These are phyloP conservation scores for Miamiensis avidus DNA, from an alignment of 169 alveolate genomes.

Conservation along the genomic window DNA sequence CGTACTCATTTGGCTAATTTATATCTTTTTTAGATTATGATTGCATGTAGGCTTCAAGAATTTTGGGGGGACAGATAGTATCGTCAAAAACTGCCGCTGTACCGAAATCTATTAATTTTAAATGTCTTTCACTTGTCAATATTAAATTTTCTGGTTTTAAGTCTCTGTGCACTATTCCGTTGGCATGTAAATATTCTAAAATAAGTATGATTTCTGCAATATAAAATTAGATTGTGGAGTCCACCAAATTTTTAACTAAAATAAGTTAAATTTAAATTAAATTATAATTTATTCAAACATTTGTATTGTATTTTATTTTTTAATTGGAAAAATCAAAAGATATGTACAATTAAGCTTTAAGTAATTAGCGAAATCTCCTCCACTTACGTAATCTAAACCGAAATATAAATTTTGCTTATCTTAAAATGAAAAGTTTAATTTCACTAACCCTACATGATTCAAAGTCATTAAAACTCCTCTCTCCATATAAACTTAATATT, in stretches of 20 bases:
- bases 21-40: not conserved
- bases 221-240: slow-evolving; percentile 62
- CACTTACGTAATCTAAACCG: slow-evolving; percentile 53
- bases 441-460: slow-evolving; percentile 39
- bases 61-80: not conserved
- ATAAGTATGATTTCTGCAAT: slow-evolving; percentile 69
- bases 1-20: not conserved
- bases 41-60: not conserved
- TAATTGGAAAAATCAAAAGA: not conserved
- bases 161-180: slow-evolving; percentile 55
- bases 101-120: slow-evolving; percentile 55
- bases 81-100: slow-evolving; percentile 9
- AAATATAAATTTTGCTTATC: slow-evolving; percentile 48
- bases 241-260: slow-evolving; percentile 32
- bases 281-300: not conserved
- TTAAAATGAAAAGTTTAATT: slow-evolving; percentile 47
- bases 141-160: slow-evolving; percentile 53
- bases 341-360: slow-evolving; percentile 25
- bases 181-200: slow-evolving; percentile 71
- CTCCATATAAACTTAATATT: slow-evolving; percentile 38
- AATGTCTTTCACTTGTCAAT: slow-evolving; percentile 36
- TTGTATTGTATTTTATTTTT: not conserved
- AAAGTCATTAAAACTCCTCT: slow-evolving; percentile 23
- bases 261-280: slow-evolving; percentile 26
- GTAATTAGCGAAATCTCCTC: slow-evolving; percentile 54